These are phyloP conservation scores for Aspergillus sp. DNA, from an alignment of 2,329 filamentous ascomycete genomes.

Conservation along the genomic window DNA sequence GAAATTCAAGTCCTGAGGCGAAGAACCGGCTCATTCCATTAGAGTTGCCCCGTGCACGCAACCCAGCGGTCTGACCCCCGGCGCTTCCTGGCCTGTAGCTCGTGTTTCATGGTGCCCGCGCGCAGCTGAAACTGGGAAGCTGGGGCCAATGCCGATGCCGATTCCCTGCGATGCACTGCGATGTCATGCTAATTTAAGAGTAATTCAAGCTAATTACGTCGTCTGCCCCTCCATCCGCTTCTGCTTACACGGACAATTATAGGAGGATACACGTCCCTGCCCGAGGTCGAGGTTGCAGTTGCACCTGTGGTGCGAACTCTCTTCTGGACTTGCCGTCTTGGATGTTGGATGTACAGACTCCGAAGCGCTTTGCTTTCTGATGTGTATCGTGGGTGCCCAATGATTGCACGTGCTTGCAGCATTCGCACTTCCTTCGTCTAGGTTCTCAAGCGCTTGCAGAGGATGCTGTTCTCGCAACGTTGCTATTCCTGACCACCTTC, in stretches of 20 bases:
- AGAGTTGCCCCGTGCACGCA: neutral
- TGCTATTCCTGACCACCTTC: neutral
- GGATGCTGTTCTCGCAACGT: neutral
- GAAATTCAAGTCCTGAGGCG: too few relatives aligned
- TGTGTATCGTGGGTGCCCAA: neutral
- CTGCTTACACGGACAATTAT: neutral
- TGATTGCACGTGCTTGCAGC: neutral
- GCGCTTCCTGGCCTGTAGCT: slow-evolving; percentile 15
- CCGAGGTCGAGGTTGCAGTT: neutral
- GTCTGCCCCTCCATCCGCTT: neutral
- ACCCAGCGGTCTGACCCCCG: neutral
- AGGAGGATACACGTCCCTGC: neutral
- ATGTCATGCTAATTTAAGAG: neutral
- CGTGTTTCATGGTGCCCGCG: neutral
- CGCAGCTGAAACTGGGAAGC: slow-evolving; percentile 7
- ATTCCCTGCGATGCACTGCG: neutral
- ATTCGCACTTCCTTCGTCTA: neutral
- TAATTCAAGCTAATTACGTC: neutral
- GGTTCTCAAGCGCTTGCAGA: neutral
- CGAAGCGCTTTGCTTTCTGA: neutral
- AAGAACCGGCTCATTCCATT: neutral
- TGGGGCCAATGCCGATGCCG: neutral
- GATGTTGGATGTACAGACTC: too few relatives aligned
- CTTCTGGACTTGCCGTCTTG: neutral
- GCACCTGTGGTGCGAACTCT: neutral